These are phyloP conservation scores for Diaporthe capsici DNA, from an alignment of 2,329 filamentous ascomycete species.

Conservation along the genomic window DNA sequence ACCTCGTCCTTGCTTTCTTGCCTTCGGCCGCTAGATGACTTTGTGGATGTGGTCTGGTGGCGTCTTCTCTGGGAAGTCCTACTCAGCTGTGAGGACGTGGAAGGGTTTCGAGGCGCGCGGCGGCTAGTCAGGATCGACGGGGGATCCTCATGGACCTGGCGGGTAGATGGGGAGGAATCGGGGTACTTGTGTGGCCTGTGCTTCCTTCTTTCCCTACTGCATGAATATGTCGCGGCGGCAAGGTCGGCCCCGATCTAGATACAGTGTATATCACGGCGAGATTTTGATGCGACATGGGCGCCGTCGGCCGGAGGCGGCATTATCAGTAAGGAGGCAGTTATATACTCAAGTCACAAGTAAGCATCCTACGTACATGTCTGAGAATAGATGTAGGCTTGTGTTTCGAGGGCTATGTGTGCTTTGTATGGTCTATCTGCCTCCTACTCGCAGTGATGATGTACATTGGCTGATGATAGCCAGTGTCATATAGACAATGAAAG, in stretches of 20 bases:
- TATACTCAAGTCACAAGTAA: not conserved
- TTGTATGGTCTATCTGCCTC: not conserved
- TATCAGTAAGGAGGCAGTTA: too few relatives aligned
- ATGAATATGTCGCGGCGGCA: not conserved
- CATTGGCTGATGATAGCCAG: not conserved
- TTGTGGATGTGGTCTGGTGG: not conserved
- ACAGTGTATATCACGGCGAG: too few relatives aligned
- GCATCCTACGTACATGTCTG: not conserved
- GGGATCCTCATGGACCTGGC: conserved; percentile 9
- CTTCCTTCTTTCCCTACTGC: not conserved
- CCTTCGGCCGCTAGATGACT: not conserved
- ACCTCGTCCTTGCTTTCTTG: not conserved
- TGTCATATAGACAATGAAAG: not conserved
- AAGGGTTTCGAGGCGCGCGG: not conserved
- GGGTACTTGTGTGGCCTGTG: conserved; percentile 2
- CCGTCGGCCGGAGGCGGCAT: not conserved
- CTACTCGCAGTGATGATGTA: not conserved
- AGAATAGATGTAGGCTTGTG: not conserved
- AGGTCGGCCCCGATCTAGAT: not conserved
- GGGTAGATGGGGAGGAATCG: not conserved
- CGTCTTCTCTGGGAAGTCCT: not conserved
- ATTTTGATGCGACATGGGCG: too few relatives aligned
- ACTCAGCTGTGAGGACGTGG: too few relatives aligned
- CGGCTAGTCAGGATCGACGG: conserved; percentile 21
- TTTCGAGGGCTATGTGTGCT: not conserved